These are phyloP conservation scores for Coemansia sp. DNA, from an alignment of 192 early-diverging fungal species.

Conservation along the genomic window DNA sequence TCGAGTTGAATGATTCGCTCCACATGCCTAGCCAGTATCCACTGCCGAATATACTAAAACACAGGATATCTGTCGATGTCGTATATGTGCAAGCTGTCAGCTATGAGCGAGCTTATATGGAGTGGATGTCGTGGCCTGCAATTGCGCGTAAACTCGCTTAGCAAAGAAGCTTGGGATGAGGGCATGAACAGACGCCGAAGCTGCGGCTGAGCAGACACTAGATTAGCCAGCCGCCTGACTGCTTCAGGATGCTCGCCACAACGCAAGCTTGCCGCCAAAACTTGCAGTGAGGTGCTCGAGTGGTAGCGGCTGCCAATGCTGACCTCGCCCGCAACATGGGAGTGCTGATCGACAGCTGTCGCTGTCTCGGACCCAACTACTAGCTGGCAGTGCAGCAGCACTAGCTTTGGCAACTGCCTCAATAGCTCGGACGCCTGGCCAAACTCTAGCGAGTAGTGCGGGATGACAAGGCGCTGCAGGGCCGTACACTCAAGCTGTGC, in stretches of 20 bases:
- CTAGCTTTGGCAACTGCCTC: background rate
- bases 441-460: conserved; percentile 1
- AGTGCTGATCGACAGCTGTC: background rate
- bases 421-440: background rate
- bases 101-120: background rate
- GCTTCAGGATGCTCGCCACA: background rate
- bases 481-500: background rate
- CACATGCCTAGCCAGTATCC: too few relatives aligned
- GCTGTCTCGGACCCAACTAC: background rate
- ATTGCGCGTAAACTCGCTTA: background rate
- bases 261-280: background rate
- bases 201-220: background rate
- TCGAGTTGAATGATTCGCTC: too few relatives aligned
- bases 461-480: background rate
- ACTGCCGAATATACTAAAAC: background rate
- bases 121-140: background rate
- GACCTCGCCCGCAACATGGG: background rate
- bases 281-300: background rate
- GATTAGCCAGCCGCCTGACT: background rate
- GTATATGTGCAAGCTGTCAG: background rate
- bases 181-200: background rate
- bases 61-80: background rate
- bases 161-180: background rate
- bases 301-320: background rate
- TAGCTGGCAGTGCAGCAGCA: background rate